Evolutionary conservation across 1,139 yeast genomes (phyloP).

Genomic region (Candida gigantensis): DNA sequence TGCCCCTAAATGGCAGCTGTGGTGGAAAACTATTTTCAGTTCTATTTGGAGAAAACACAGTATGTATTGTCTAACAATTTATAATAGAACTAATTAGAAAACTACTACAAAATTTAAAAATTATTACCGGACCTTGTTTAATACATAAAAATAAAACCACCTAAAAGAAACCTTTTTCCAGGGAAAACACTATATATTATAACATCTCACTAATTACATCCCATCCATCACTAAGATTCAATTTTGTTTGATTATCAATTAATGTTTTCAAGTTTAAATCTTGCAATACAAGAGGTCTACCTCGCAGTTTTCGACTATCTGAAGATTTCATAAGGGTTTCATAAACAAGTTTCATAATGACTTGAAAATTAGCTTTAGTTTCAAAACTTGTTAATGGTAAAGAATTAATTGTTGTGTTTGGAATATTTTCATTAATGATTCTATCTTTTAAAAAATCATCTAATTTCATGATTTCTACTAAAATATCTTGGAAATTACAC

Average conservation of each 20-base stretch:
- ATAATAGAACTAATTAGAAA: no score
- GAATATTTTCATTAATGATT: not conserved
- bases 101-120: no score
- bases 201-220: slow-evolving; percentile 40
- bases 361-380: slow-evolving; percentile 11
- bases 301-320: slow-evolving; percentile 8
- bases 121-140: no score
- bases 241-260: slow-evolving; percentile 29
- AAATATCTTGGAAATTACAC: slow-evolving; percentile 15
- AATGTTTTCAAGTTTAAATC: slow-evolving; percentile 26
- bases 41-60: no score
- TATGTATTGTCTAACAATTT: no score
- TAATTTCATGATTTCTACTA: slow-evolving; percentile 8
- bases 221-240: slow-evolving; percentile 37
- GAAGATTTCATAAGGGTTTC: slow-evolving; percentile 21
- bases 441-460: slow-evolving; percentile 8
- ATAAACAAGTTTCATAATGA: slow-evolving; percentile 30
- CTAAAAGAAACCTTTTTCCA: no score
- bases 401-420: not conserved
- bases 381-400: slow-evolving; percentile 2
- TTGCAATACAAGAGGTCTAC: slow-evolving; percentile 18
- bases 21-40: no score
- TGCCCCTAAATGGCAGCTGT: no score
- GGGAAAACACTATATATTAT: slow-evolving; percentile 1
- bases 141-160: no score